A percentile compares a stretch with the other conserved stretches of the same genome.
Conservation (phyloP, 331 rosid genomes). For the Quercus phellos region DNA sequence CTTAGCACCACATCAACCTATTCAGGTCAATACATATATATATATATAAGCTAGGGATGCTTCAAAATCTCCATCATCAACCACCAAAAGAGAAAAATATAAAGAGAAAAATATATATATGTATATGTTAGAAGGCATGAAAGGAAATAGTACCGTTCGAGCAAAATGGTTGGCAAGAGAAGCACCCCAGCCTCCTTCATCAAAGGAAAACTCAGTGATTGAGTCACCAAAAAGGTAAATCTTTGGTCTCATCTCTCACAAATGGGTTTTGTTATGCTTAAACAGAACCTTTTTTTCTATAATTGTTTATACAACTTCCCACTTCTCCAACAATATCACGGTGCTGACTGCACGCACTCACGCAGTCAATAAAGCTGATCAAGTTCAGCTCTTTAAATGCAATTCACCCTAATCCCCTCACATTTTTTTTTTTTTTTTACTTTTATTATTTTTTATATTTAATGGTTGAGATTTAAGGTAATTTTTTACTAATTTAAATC, state of each 20-base stretch:
- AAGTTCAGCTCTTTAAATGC: no score
- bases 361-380: no score
- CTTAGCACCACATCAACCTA: conserved; percentile 78
- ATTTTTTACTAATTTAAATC: fast-evolving
- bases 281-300: neutral
- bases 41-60: no score
- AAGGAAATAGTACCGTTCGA: conserved; percentile 47
- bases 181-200: conserved; percentile 83
- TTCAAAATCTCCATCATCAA: neutral
- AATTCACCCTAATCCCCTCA: no score
- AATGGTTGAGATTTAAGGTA: no score
- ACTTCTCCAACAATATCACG: neutral
- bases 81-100: neutral
- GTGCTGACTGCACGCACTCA: neutral
- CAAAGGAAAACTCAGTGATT: conserved; percentile 65
- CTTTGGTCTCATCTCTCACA: conserved; percentile 54
- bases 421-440: no score
- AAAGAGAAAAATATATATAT: no score
- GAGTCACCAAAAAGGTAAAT: conserved; percentile 86
- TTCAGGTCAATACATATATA: neutral
- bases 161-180: conserved; percentile 69
- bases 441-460: no score
- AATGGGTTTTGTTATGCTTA: neutral
- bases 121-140: neutral
- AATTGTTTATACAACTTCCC: neutral